Percentiles rank a stretch among this genome's conserved stretches.
Evolutionary conservation across 2,329 filamentous ascomycete genomes (phyloP).

Genomic region (Cercospora sp.): DNA sequence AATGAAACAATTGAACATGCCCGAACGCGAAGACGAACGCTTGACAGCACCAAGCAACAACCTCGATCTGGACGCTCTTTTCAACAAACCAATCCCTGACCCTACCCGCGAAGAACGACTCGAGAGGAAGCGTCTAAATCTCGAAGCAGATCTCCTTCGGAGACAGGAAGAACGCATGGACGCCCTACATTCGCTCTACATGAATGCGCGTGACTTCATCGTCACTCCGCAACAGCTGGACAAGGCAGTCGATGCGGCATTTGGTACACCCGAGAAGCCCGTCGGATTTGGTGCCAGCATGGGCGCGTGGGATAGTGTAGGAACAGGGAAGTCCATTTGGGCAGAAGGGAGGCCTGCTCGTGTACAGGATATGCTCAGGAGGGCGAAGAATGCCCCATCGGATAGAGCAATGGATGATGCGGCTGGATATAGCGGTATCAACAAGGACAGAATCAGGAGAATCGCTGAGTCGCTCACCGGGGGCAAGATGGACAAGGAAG

Average conservation of each 20-base stretch:
- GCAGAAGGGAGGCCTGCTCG: slow-evolving; percentile 49
- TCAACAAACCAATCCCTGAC: slow-evolving; percentile 54
- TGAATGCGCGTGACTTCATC: slow-evolving; percentile 85
- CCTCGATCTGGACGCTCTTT: slow-evolving; percentile 34
- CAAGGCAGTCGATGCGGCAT: slow-evolving; percentile 71
- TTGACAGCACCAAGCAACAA: slow-evolving; percentile 68
- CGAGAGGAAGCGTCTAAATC: slow-evolving; percentile 42
- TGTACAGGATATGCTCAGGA: slow-evolving; percentile 51
- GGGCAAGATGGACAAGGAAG: slow-evolving; percentile 54
- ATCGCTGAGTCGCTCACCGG: slow-evolving; percentile 68
- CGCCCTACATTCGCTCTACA: slow-evolving; percentile 82
- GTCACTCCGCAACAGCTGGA: slow-evolving; percentile 76
- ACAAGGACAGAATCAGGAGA: slow-evolving; percentile 60
- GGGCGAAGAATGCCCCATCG: slow-evolving; percentile 36
- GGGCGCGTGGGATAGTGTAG: slow-evolving; percentile 12
- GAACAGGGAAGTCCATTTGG: slow-evolving; percentile 50
- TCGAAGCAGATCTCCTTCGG: slow-evolving; percentile 24
- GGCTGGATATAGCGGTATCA: slow-evolving; percentile 45
- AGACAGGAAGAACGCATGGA: slow-evolving; percentile 49
- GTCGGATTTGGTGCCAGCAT: slow-evolving; percentile 42
- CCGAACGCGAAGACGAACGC: slow-evolving; percentile 72
- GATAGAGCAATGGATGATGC: slow-evolving; percentile 39
- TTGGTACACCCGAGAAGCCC: slow-evolving; percentile 59
- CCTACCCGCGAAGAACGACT: slow-evolving; percentile 60
- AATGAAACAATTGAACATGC: slow-evolving; percentile 57